Evolutionary conservation across 2,329 filamentous ascomycete genomes (phyloP), one percentile per base, ranked within the genome.

Genomic region (Penicillium sclerotiorum): DNA sequence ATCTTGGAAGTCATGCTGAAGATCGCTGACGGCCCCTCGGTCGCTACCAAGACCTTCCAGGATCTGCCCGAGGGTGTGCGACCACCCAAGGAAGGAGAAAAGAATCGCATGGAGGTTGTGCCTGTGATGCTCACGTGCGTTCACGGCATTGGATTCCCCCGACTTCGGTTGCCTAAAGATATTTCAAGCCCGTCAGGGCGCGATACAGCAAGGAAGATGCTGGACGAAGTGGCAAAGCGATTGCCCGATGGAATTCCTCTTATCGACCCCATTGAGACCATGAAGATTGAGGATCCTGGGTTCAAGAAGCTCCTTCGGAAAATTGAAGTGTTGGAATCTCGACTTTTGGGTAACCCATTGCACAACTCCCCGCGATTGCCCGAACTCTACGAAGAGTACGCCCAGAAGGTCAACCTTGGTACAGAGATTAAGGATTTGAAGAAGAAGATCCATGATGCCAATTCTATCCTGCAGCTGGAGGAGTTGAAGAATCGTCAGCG

Each of bases 401-500:
- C 86, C 15, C 79, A 79, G 55, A 99, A 99, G 79, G 82, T 94
- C 20, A 82, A 84, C 43, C 71, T 95, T 11, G 78, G 77, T 13
- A 85, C 88, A 9, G 85, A 90, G 73, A 93, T 96, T 74, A 96
- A 95, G 76, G 83, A 83, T 17, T 85, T 88, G 62, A 95, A 95
- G 77, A 95, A 91, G 75, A 82, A 89, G 51, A 96, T 99, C 55
- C 78, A 83, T 18, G 87, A 88, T 58, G 92, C 91, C 0, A 84
- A 95, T 68, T 91, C 88, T 52, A 88, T 97, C 50, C 87, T 94
- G 50, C 93, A 99, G 71, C 81, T 97, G 56, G 94, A 99, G 62
- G 94, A 99, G 73, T 82, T 99, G 53, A 97, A 97, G 77, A 91
- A 89, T 56, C 87, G 94, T 55, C 99, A 96, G 77, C 88, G 94